phyloP scores from a whole-genome alignment of 2,329 filamentous ascomycete genomes.

The Stemphylium lycopersici region DNA sequence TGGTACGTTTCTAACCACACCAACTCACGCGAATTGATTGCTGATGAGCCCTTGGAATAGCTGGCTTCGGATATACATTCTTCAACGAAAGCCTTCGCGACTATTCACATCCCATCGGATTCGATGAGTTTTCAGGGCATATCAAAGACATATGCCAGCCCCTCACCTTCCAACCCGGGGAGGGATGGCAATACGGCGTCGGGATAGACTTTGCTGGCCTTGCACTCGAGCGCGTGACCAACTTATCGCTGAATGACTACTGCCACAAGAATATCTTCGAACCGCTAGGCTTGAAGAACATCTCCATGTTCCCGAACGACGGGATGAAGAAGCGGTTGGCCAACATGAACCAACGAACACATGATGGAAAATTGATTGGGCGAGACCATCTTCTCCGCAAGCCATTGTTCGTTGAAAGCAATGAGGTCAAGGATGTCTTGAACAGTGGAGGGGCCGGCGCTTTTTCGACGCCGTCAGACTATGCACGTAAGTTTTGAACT shows the following conservation, averaged over 20 bases:
- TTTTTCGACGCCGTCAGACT: constrained; percentile 65
- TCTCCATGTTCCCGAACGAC: constrained; percentile 62
- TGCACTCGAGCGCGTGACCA: constrained; percentile 51
- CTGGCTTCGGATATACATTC: constrained; percentile 57
- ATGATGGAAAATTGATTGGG: constrained; percentile 48
- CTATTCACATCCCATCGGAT: constrained; percentile 57
- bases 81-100: constrained; percentile 54
- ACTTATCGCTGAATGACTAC: constrained; percentile 53
- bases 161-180: constrained; percentile 66
- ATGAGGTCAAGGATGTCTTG: constrained; percentile 55
- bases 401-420: constrained; percentile 52
- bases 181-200: constrained; percentile 62
- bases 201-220: constrained; percentile 57
- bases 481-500: constrained; percentile 55
- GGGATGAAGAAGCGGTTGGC: constrained; percentile 63
- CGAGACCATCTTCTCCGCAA: constrained; percentile 60
- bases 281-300: constrained; percentile 54
- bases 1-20: background rate
- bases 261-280: constrained; percentile 53
- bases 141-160: constrained; percentile 60
- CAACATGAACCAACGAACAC: constrained; percentile 60
- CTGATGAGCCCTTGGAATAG: constrained; percentile 16
- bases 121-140: constrained; percentile 65
- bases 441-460: constrained; percentile 67
- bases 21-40: background rate